phyloP scores from a whole-genome alignment of 805 yeast species.

The Saturnispora diversa region DNA sequence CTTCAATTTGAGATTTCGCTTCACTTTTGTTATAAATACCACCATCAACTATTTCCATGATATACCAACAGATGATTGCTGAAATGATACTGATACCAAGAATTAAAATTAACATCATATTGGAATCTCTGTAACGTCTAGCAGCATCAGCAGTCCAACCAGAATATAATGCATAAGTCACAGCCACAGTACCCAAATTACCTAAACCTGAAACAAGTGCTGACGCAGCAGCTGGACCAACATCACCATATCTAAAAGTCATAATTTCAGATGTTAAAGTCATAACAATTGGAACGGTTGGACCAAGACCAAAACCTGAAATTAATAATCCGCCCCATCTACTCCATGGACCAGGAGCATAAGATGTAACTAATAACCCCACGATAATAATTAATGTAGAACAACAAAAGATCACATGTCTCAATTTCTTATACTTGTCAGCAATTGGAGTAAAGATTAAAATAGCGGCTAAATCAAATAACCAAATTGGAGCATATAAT shows the following conservation, averaged over 20 bases:
- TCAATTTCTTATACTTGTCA: constrained; percentile 50
- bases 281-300: constrained; percentile 86
- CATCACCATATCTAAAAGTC: constrained; percentile 64
- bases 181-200: constrained; percentile 75
- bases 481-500: constrained; percentile 84
- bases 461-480: constrained; percentile 73
- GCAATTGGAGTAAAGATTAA: constrained; percentile 71
- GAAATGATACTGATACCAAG: constrained; percentile 64
- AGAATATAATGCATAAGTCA: constrained; percentile 75
- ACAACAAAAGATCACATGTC: constrained; percentile 55
- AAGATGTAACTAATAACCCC: constrained; percentile 72
- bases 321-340: constrained; percentile 73
- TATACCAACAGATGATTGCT: constrained; percentile 26
- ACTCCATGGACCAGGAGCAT: constrained; percentile 65
- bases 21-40: constrained; percentile 16
- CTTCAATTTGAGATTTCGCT: neutral
- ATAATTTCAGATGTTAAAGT: constrained; percentile 75
- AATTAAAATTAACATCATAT: constrained; percentile 78
- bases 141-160: constrained; percentile 80
- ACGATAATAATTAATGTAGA: constrained; percentile 61
- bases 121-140: constrained; percentile 56
- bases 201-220: constrained; percentile 85
- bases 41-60: constrained; percentile 18
- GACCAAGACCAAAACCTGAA: constrained; percentile 83
- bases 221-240: constrained; percentile 75